A percentile compares a stretch with the other conserved stretches of the same genome.
Conservation (phyloP, 306 rosid species). For the Gastrolobium bilobum region DNA sequence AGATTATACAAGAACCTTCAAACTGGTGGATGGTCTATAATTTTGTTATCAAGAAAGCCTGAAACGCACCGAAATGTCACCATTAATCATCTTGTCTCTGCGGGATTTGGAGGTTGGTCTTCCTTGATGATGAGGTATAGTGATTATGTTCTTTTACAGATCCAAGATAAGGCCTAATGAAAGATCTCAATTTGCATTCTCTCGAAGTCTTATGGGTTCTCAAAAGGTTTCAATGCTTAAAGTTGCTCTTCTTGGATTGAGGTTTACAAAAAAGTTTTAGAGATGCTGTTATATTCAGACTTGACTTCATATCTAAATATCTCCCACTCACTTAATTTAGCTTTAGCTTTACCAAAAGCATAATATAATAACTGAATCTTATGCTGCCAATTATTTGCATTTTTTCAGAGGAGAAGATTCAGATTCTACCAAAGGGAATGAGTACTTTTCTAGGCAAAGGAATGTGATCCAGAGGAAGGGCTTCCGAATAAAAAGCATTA, state of each 20-base stretch:
- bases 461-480: conserved; percentile 61
- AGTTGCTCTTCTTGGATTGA: background rate
- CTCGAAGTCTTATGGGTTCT: background rate
- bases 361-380: background rate
- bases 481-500: conserved; percentile 56
- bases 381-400: conserved; percentile 25
- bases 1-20: conserved; percentile 64
- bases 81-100: conserved; percentile 61
- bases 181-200: background rate
- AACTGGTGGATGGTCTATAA: conserved; percentile 76
- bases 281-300: background rate
- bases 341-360: conserved; percentile 22
- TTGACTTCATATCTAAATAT: background rate
- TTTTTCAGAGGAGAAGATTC: conserved; percentile 73
- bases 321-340: conserved; percentile 3
- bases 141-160: conserved; percentile 31
- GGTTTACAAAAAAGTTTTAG: background rate
- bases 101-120: conserved; percentile 71
- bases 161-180: background rate
- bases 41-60: conserved; percentile 70
- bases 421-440: conserved; percentile 54
- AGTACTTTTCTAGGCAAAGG: conserved; percentile 62
- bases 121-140: conserved; percentile 82
- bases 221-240: background rate
- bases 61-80: conserved; percentile 58